Percentiles rank a stretch among this genome's conserved stretches.
Conservation (phyloP, 2,329 filamentous ascomycete genomes). For the Penicillium sp. region DNA sequence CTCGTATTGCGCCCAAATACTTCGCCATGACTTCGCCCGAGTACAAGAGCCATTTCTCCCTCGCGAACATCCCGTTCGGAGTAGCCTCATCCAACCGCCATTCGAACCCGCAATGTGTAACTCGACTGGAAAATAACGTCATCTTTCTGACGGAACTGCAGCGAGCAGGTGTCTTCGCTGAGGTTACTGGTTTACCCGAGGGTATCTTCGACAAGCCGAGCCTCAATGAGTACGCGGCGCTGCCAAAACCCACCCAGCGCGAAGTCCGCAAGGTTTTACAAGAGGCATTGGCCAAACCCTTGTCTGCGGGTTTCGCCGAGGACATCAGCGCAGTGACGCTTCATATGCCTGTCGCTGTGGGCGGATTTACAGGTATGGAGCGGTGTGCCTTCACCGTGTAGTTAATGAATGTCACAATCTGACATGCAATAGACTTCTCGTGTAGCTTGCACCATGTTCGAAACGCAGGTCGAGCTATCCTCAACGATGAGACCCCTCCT, state of each 20-base stretch:
- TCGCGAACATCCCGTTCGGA: constrained; percentile 58
- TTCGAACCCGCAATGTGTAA: constrained; percentile 49
- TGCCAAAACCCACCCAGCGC: constrained; percentile 43
- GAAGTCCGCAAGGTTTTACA: constrained; percentile 46
- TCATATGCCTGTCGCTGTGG: constrained; percentile 58
- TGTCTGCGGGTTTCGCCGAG: constrained; percentile 23
- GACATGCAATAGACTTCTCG: constrained; percentile 35
- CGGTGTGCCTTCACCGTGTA: background rate
- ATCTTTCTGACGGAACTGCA: constrained; percentile 55
- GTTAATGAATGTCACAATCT: constrained; percentile 1
- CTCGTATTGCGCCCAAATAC: background rate
- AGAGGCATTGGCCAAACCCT: constrained; percentile 12
- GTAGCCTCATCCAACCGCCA: constrained; percentile 50
- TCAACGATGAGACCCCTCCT: constrained; percentile 28
- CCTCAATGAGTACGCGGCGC: constrained; percentile 55
- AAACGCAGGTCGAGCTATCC: constrained; percentile 30
- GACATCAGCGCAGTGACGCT: constrained; percentile 47
- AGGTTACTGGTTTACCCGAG: constrained; percentile 22
- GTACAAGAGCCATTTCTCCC: constrained; percentile 47
- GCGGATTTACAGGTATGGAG: constrained; percentile 60
- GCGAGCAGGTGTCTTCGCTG: constrained; percentile 31
- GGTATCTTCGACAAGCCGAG: constrained; percentile 38
- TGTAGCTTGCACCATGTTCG: constrained; percentile 36
- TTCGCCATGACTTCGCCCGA: constrained; percentile 23
- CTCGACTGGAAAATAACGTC: constrained; percentile 54